phyloP scores from a whole-genome alignment of 1,284 basidiomycete genomes.

The Tilletia setariae region DNA sequence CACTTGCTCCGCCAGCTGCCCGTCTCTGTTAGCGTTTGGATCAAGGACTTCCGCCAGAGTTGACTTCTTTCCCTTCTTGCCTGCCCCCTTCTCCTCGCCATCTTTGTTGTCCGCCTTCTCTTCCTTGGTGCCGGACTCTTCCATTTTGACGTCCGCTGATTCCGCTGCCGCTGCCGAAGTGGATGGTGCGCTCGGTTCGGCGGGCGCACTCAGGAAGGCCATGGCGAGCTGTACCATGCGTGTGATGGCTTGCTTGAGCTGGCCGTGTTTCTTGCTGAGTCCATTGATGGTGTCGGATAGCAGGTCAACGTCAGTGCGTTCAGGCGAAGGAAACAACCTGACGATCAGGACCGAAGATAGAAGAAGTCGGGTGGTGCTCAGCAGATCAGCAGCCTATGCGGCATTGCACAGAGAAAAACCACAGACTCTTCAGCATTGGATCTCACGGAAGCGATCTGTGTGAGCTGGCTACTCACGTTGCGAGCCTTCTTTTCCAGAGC shows the following conservation, averaged over 20 bases:
- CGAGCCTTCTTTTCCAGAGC: constrained; percentile 90
- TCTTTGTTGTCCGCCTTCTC: constrained; percentile 64
- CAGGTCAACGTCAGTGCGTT: constrained; percentile 37
- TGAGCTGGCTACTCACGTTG: constrained; percentile 66
- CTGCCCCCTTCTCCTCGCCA: constrained; percentile 57
- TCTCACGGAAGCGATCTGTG: not conserved
- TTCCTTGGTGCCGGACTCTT: constrained; percentile 62
- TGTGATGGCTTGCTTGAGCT: constrained; percentile 84
- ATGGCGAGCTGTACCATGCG: constrained; percentile 66
- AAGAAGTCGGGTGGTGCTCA: constrained; percentile 82
- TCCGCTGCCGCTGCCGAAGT: constrained; percentile 46
- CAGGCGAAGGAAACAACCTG: constrained; percentile 31
- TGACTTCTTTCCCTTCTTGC: constrained; percentile 26
- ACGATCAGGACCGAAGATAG: constrained; percentile 63
- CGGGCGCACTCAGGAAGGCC: constrained; percentile 39
- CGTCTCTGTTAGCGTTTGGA: constrained; percentile 38
- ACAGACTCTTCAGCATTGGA: too few species aligned
- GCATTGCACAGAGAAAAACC: not conserved
- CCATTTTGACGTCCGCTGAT: constrained; percentile 62
- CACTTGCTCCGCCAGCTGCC: constrained; percentile 42
- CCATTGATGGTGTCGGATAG: constrained; percentile 40
- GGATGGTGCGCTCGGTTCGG: not conserved
- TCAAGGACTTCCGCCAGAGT: constrained; percentile 27
- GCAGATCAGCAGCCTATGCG: constrained; percentile 79
- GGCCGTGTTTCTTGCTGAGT: constrained; percentile 89